A percentile compares a stretch with the other conserved stretches of the same genome.
Evolutionary conservation across 139 green algal species (phyloP).

Genomic region (Gonium pectorale): DNA sequence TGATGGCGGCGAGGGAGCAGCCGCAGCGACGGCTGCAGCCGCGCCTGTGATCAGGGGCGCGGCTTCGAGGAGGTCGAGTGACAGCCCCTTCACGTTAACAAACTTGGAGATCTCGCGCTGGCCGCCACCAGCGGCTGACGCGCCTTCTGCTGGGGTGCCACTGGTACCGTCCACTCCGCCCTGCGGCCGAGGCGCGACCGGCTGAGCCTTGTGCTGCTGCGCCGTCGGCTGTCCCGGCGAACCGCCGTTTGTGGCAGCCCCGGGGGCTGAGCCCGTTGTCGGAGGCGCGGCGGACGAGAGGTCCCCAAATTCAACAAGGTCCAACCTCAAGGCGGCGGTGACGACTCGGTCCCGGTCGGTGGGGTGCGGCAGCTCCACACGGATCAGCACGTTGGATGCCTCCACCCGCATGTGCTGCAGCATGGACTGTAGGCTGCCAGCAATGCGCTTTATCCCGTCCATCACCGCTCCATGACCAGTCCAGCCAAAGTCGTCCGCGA

Average conservation of each 20-base stretch:
- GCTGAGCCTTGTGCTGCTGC: not conserved
- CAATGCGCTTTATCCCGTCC: constrained; percentile 71
- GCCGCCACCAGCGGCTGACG: not conserved
- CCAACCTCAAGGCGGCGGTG: constrained; percentile 21
- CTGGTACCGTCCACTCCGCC: too few species aligned
- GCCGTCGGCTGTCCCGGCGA: not conserved
- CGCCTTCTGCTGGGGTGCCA: not conserved
- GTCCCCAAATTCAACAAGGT: constrained; percentile 40
- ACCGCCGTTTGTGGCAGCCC: too few species aligned
- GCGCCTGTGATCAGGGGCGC: constrained; percentile 4
- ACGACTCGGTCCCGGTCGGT: not conserved
- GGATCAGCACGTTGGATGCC: constrained; percentile 53
- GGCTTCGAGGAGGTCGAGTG: constrained; percentile 63
- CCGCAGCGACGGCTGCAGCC: not conserved
- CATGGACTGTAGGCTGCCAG: constrained; percentile 69
- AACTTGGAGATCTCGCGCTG: constrained; percentile 55
- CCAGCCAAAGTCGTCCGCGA: constrained; percentile 39
- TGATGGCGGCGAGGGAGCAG: not conserved
- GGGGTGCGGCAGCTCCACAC: constrained; percentile 63
- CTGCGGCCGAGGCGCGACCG: not conserved
- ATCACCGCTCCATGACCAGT: constrained; percentile 44
- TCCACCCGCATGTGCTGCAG: constrained; percentile 69
- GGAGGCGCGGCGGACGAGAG: not conserved
- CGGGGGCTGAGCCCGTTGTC: too few species aligned
- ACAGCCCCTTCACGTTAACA: constrained; percentile 58